Evolutionary conservation across 2,329 filamentous ascomycete genomes (phyloP), one percentile per base, ranked within the genome.

Genomic region (Hymenoscyphus linearis): DNA sequence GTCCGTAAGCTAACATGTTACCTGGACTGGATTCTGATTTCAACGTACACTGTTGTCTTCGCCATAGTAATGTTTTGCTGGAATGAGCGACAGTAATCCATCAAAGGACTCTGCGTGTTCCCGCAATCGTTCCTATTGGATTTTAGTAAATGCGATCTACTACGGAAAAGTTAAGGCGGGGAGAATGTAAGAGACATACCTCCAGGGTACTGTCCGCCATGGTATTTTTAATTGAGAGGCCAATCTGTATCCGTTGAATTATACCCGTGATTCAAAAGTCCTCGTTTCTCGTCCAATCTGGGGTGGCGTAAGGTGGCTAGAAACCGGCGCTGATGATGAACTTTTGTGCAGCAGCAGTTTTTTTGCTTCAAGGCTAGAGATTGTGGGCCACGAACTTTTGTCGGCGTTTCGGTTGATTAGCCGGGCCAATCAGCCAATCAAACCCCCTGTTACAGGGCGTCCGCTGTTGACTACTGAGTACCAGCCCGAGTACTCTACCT

Each of bases 21-120:
- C 35, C 34, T 16, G n/a, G 18, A 22, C 36, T 55, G 18, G 16
- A 31, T 35, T 55, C 40, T 35, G 27, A 36, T 47, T 36, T 52
- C 61, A 60, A 80, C 84, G 70, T 82, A 88, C 85, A 75, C 82
- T 88, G 60, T 81, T 86, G 71, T 90, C 87, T 71, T 86, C 80
- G 26, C 82, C 85, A 69, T 89, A 90, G 75, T 90, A 90, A 58
- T 85, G 82, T 70, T 89, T 87, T 61, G 86, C 87, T 57, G 87
- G 87, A 66, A 89, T 89, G 64, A 90, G 77, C 60, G 86, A 88
- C 68, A 90, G 79, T 47, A 90, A 74, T 26, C 87, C 86, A 62
- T 74, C 71, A 55, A 74, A 73, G 34, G 71, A 65, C 54, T 70
- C 68, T 12, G 71, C 70, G 57, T 73, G 70, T 72, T 82, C 80